Evolutionary conservation across 1,284 basidiomycete genomes (phyloP), one percentile per base, ranked within the genome.

Genomic region (Malassezia restricta): DNA sequence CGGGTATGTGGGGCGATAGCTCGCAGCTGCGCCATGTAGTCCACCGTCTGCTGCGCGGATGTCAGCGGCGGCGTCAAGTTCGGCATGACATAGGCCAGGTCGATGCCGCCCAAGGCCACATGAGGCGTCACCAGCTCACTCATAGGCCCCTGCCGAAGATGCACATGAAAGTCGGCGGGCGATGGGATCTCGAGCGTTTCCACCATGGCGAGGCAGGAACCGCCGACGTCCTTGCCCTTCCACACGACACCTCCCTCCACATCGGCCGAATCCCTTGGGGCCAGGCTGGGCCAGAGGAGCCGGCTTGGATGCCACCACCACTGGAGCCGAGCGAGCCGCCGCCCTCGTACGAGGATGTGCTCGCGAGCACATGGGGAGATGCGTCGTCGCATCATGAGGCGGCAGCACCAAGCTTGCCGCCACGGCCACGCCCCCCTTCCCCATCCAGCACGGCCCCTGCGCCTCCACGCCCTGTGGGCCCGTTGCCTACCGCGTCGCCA

Each of bases 31-130:
- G 79, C 76, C 67, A 85, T 83, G 77, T 99, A 99, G 43, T 79
- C 78, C 40, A 92, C 67, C 1, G 90, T 90, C 63, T 84, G 82
- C 29, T 84, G 82, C 3, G 88, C 85, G 7, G 80, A 85, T 1
- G 85, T 90, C 65, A 98, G 82, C 2, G 94, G 94, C 27, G 94
- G 94, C 49, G 83, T 82, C 40, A 94, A 80, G 75, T 99, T 99
- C 56, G 94, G 94, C 94, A 99, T 99, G 43, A 99, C 89, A 76
- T 96, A 99, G 62, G 86, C 94, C 39, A 92, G 79, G 53, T 79
- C 77, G 67, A 98, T 88, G 1, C 94, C 94, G 44, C 94, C 94
- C 68, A 82, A 76, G 27, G 81, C 78, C 48, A 99, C 86, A 77
- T 96, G 91, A 39, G 90, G 88, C 5, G 85, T 83, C 38, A 98